Conservation (phyloP, 495 filamentous ascomycete species). For the Barbatosphaeria neglecta region DNA sequence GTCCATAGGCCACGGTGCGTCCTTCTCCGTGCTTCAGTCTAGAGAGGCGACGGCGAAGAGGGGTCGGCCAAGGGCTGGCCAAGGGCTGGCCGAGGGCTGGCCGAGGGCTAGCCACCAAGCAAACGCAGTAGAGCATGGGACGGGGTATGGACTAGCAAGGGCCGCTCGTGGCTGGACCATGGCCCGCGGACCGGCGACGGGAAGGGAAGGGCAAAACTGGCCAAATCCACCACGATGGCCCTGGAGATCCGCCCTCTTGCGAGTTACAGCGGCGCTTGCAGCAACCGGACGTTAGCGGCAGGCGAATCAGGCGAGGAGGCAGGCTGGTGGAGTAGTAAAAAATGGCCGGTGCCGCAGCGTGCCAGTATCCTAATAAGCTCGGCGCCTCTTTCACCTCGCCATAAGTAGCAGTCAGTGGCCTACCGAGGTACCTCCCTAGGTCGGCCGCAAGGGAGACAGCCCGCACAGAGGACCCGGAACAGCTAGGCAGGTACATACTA, state of each 20-base stretch:
- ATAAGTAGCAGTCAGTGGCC: not conserved
- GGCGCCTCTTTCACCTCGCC: not conserved
- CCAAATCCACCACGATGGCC: not conserved
- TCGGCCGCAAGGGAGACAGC: no score
- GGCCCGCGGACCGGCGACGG: not conserved
- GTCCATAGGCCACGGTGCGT: no score
- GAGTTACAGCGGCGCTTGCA: not conserved
- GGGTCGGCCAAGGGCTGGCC: not conserved
- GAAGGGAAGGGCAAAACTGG: no score
- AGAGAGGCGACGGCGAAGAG: not conserved
- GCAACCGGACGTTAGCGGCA: not conserved
- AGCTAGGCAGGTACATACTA: no score
- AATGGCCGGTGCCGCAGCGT: not conserved
- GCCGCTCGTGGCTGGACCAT: no score
- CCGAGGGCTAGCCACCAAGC: no score
- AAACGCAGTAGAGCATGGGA: no score
- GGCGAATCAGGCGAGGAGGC: not conserved
- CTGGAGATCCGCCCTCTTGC: not conserved
- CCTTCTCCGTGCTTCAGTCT: no score
- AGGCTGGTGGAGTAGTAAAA: not conserved
- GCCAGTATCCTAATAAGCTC: no score
- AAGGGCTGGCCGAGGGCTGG: not conserved
- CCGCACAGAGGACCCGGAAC: not conserved
- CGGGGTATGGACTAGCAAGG: no score
- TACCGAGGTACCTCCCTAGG: no score